Conservation (phyloP, 2,329 filamentous ascomycete genomes). For the Aquanectria penicillioides region DNA sequence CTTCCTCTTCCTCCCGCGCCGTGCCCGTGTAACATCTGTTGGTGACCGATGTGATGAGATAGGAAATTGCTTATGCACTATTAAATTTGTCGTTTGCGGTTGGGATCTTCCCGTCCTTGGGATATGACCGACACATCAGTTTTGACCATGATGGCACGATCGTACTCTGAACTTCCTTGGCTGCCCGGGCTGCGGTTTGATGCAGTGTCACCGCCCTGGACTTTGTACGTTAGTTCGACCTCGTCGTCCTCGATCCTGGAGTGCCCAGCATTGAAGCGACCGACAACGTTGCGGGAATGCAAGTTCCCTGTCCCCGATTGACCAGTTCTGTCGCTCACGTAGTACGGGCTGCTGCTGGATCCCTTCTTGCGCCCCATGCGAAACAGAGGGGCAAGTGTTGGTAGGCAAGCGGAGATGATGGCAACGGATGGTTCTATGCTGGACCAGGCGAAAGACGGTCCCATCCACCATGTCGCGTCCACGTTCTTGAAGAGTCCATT, state of each 20-base stretch:
- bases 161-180: constrained; percentile 23
- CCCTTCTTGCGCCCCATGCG: constrained; percentile 18
- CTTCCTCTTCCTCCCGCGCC: too few relatives aligned
- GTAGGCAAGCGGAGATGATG: constrained; percentile 28
- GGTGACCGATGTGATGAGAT: too few relatives aligned
- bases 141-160: constrained; percentile 14
- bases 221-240: constrained; percentile 25
- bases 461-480: constrained; percentile 27
- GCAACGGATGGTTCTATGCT: constrained; percentile 25
- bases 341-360: constrained; percentile 12
- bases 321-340: constrained; percentile 13
- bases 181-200: constrained; percentile 7
- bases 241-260: constrained; percentile 23
- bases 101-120: not conserved
- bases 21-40: too few relatives aligned
- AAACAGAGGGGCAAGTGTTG: constrained; percentile 24
- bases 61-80: too few relatives aligned
- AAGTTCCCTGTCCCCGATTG: constrained; percentile 8
- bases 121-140: constrained; percentile 16
- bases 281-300: constrained; percentile 21
- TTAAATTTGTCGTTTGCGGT: not conserved
- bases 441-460: constrained; percentile 25
- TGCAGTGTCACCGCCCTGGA: constrained; percentile 9
- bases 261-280: constrained; percentile 18
- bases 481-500: constrained; percentile 18